Evolutionary conservation across 1,139 yeast species (phyloP), one percentile per base, ranked within the genome.

Genomic region (Casaregolazyma suthepensis): DNA sequence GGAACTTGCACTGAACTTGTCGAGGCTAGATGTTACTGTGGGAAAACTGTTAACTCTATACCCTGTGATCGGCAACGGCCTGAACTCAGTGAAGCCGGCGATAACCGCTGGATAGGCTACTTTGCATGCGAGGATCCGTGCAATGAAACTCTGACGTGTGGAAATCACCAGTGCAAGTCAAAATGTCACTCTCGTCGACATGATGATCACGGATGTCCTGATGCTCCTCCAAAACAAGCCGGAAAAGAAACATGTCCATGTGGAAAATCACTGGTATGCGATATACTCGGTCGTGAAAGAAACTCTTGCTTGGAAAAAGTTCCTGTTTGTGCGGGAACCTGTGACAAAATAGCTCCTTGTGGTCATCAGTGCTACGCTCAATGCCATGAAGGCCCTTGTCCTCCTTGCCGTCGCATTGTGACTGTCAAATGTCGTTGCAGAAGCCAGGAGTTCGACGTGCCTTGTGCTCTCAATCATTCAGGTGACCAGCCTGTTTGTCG

Each of bases 321-420:
- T 43, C 93, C 96, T 1, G 81, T 82, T 17, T 90, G 97, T 72
- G 82, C 75, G 5, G 66, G 75, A 13, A 68, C 70, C 0, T 90
- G 97, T 68, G 83, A 77, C 6, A 87, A 85, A 65, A 53, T 55
- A 10, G 70, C 88, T 29, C 54, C 77, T 0, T 90, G 97, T 73
- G 96, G 96, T 1, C 91, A 78, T 57, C 66, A 59, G 22, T 90
- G 97, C 67, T 72, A 75, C 55, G 74, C 80, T 66, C 73, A 73
- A 49, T 90, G 98, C 67, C 98, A 90, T 66, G 76, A 75, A 12
- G 96, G 96, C 1, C 77, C 76, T 1, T 90, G 96, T 65, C 74
- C 82, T 29, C 79, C 82, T 1, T 90, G 97, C 67, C 55, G 60
- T 57, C 71, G 71, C 48, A 60, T 71, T 26, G 69, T 75, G 43